Base-by-base conservation (phyloP, 2,329 filamentous ascomycete genomes). In the Lachnellula hyalina region DNA sequence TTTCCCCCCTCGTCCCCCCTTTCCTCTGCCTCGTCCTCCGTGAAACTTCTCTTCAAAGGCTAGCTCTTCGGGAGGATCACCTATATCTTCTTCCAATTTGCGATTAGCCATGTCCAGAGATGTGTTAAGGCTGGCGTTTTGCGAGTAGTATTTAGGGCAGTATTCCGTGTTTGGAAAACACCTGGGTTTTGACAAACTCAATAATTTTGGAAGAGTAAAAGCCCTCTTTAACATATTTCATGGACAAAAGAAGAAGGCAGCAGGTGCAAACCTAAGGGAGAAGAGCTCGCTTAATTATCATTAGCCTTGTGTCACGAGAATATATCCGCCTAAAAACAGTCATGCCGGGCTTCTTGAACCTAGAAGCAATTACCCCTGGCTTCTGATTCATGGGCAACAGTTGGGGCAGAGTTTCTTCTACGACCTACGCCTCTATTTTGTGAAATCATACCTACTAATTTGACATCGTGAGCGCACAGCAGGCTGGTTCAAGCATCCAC, bases 371-470 rank as follows among this genome's bases (percentile, higher is more conserved):
- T 50, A n/a, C 36, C 36, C 17, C 23, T 50, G 15, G 35, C 25
- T 12, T 50, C 48, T 15, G 32, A 34, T 17, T 8, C 21, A 42
- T 50, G 59, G 55, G 49, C 57, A 12, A 25, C n/a, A 12, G 53
- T 58, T 32, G 59, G 57, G 21, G 15, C 48, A 1, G 57, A 61
- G 21, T 21, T 60, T 25, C 46, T 61, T 1, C 62, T 80, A n/a
- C 36, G 79, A 21, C 61, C 73, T 23, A 80, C 74, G 54, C 59
- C 77, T 44, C 21, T 21, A 21, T 21, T 73, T 75, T 46, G 76
- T 76, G 11, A 73, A 80, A 61, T 73, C 69, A 5, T 73, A 75
- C 62, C 69, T 72, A 21, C 21, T 21, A 2, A 21, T 21, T 35
- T 14, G 46, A 48, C 5, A 47, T 59, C 36, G 9, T 61, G 7